Evolutionary conservation across 805 yeast species (phyloP).

Genomic region (Monosporozyma siamensis): DNA sequence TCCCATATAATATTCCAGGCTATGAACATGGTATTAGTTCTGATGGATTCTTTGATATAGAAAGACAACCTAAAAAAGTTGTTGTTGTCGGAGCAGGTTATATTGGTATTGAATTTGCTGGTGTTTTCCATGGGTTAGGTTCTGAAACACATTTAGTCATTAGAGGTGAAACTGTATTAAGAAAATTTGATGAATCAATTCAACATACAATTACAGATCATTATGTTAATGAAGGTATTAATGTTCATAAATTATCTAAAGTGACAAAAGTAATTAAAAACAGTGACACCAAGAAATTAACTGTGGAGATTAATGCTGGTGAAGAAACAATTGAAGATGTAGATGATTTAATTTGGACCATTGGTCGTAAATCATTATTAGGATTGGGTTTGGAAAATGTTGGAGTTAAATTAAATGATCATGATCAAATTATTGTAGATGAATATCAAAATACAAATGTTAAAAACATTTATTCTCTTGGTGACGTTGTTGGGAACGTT

Average conservation of each 20-base stretch:
- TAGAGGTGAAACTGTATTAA: slow-evolving; percentile 83
- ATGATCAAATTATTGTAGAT: slow-evolving; percentile 65
- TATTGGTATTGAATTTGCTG: slow-evolving; percentile 92
- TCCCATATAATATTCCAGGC: slow-evolving; percentile 65
- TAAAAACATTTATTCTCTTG: slow-evolving; percentile 68
- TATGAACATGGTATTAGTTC: slow-evolving; percentile 76
- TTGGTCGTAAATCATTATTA: slow-evolving; percentile 76
- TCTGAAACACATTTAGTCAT: slow-evolving; percentile 78
- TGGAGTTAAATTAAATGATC: slow-evolving; percentile 54
- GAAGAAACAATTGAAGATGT: slow-evolving; percentile 49
- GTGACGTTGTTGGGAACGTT: slow-evolving; percentile 88
- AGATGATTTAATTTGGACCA: slow-evolving; percentile 84
- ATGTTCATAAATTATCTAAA: slow-evolving; percentile 61
- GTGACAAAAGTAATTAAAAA: slow-evolving; percentile 41
- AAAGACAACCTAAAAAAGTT: slow-evolving; percentile 78
- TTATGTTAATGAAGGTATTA: slow-evolving; percentile 72
- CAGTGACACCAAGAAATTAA: slow-evolving; percentile 39
- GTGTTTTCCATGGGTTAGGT: slow-evolving; percentile 84
- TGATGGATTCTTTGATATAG: slow-evolving; percentile 82
- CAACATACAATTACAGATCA: slow-evolving; percentile 71
- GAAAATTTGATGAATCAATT: slow-evolving; percentile 77
- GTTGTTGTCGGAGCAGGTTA: slow-evolving; percentile 98
- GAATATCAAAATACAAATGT: slow-evolving; percentile 80
- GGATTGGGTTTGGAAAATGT: slow-evolving; percentile 70
- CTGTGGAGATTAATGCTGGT: slow-evolving; percentile 36